phyloP scores from a whole-genome alignment of 352 stramenopile genomes.

The Aphanomyces stellatus region DNA sequence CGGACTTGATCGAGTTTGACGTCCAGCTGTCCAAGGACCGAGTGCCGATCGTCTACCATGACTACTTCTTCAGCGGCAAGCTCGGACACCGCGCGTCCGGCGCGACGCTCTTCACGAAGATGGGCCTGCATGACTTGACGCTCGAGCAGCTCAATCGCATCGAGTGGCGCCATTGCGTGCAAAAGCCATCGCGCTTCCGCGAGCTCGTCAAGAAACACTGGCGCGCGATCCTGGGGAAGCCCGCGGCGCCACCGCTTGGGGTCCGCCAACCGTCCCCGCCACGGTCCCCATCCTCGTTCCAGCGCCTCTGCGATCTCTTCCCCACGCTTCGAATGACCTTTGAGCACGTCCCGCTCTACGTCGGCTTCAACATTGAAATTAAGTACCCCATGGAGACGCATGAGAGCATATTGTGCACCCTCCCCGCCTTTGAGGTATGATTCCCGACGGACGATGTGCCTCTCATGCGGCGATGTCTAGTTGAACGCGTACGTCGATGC shows the following conservation, averaged over 20 bases:
- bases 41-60: constrained; percentile 70
- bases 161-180: constrained; percentile 30
- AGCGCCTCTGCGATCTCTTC: constrained; percentile 55
- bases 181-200: constrained; percentile 28
- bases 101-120: constrained; percentile 36
- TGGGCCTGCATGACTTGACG: constrained; percentile 62
- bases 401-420: constrained; percentile 32
- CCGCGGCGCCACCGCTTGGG: neutral
- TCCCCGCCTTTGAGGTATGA: constrained; percentile 35
- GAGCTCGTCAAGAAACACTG: constrained; percentile 63
- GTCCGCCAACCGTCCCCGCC: neutral
- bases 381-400: constrained; percentile 65
- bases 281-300: neutral
- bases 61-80: constrained; percentile 57
- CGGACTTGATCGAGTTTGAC: constrained; percentile 79
- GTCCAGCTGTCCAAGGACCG: constrained; percentile 73
- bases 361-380: constrained; percentile 74
- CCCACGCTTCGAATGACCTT: constrained; percentile 56
- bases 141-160: constrained; percentile 44
- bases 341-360: constrained; percentile 57
- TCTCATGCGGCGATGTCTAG: neutral
- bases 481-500: constrained; percentile 67
- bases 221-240: constrained; percentile 9
- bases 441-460: neutral
- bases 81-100: constrained; percentile 42